A percentile compares a stretch with the other conserved stretches of the same genome.
Conservation (phyloP, 192 early-diverging fungal species). For the Funneliformis geosporum region DNA sequence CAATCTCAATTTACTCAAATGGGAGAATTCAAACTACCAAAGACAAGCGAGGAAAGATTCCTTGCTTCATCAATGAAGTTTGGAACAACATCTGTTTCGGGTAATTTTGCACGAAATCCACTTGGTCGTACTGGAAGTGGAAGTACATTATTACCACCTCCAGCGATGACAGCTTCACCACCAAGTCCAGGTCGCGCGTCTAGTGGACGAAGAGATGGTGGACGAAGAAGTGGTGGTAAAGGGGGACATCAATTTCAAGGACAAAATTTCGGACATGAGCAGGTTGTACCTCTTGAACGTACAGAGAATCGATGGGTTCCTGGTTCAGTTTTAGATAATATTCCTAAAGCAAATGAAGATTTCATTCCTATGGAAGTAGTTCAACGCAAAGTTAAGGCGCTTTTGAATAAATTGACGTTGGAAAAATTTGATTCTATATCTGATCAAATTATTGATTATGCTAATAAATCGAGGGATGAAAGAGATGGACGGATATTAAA, state of each 20-base stretch:
- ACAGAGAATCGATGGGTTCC: constrained; percentile 84
- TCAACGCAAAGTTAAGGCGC: constrained; percentile 79
- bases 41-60: constrained; percentile 46
- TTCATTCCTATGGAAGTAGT: constrained; percentile 56
- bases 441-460: constrained; percentile 78
- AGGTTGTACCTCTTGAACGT: constrained; percentile 78
- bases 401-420: constrained; percentile 96
- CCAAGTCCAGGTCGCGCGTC: constrained; percentile 50
- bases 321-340: constrained; percentile 47
- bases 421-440: constrained; percentile 92
- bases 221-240: constrained; percentile 48
- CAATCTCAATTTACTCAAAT: constrained; percentile 10
- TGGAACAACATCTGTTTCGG: constrained; percentile 13
- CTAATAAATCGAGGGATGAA: constrained; percentile 68
- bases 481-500: constrained; percentile 72
- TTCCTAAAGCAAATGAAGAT: constrained; percentile 43
- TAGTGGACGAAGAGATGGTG: constrained; percentile 57
- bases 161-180: constrained; percentile 30
- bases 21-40: constrained; percentile 30
- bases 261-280: constrained; percentile 55
- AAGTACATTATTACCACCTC: constrained; percentile 34
- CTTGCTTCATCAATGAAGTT: not conserved
- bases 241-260: constrained; percentile 49
- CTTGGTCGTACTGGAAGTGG: constrained; percentile 36
- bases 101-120: constrained; percentile 32